phyloP scores from a whole-genome alignment of 2,329 filamentous ascomycete species.

The Botrytis aclada region DNA sequence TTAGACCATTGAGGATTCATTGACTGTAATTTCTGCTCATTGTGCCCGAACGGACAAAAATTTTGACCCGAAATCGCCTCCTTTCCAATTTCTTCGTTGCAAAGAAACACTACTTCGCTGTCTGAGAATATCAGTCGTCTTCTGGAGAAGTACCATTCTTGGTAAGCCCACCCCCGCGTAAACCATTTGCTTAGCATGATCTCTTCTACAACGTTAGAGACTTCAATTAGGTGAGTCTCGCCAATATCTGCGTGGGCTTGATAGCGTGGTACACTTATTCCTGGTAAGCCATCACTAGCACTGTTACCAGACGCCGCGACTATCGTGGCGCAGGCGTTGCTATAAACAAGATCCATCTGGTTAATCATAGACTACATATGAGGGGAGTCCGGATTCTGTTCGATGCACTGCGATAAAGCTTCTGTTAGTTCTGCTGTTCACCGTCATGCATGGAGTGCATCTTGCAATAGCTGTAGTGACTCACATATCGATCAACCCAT shows the following conservation, averaged over 20 bases:
- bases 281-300: not conserved
- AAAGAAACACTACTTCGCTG: not conserved
- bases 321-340: not conserved
- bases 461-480: not conserved
- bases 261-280: not conserved
- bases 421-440: not conserved
- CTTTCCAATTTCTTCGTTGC: not conserved
- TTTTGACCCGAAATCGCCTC: not conserved
- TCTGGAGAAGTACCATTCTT: not conserved
- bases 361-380: not conserved
- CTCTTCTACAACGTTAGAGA: fast-evolving
- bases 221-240: not conserved
- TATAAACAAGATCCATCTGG: not conserved
- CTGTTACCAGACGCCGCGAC: not conserved
- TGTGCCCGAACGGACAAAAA: fast-evolving
- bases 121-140: not conserved
- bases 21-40: fast-evolving
- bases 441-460: fast-evolving
- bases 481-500: not conserved
- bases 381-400: not conserved
- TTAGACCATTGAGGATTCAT: not conserved
- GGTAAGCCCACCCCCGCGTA: not conserved
- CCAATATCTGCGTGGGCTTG: not conserved
- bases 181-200: not conserved
- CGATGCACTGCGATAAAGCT: not conserved